Base-by-base conservation (phyloP, 2,329 filamentous ascomycete genomes). In the Neospermospora avenae region DNA sequence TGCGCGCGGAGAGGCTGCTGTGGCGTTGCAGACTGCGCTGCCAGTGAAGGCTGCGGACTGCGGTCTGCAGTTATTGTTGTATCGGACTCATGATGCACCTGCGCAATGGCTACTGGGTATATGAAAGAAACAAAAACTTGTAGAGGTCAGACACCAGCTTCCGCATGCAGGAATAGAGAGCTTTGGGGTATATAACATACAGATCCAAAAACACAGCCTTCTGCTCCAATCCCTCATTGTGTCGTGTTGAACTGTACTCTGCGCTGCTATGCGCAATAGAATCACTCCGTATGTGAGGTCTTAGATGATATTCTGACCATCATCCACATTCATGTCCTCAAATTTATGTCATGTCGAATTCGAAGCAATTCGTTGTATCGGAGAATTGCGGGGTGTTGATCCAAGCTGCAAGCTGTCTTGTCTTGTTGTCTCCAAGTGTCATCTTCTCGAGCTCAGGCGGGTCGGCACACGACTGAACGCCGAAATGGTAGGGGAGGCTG, bases 121-220 rank as follows among this genome's bases (percentile, higher is more conserved):
- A 68, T 41, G 42, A 69, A 55, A 49, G 71, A 68, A 34, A 71
- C 59, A 52, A 70, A 65, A 35, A 70, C 71, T 73, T 37, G 51
- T 53, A 48, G 25, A 14, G 41, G 49, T 41, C 5, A 13, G 37
- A 51, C 22, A 42, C 57, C 54, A 58, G 59, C 55, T 51, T 48
- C 48, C 11, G 28, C 22, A 37, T 45, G 45, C 37, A 53, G 16
- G 16, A 39, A 51, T 18, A 5, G 18, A n/a, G n/a, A n/a, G n/a
- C n/a, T 51, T 31, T 51, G 34, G 25, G 37, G 48, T 62, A 28
- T 28, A 48, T 48, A 49, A 63, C 70, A 51, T 70, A 74, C 72
- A 60, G 55, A 73, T 62, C 39, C 73, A 66, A 46, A 71, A 67
- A 65, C 70, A 70, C 66, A 72, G 65, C 65, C 67, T 68, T 62